Base-by-base conservation (phyloP, 148 eudicot species). In the Rhododendron ovatum region DNA sequence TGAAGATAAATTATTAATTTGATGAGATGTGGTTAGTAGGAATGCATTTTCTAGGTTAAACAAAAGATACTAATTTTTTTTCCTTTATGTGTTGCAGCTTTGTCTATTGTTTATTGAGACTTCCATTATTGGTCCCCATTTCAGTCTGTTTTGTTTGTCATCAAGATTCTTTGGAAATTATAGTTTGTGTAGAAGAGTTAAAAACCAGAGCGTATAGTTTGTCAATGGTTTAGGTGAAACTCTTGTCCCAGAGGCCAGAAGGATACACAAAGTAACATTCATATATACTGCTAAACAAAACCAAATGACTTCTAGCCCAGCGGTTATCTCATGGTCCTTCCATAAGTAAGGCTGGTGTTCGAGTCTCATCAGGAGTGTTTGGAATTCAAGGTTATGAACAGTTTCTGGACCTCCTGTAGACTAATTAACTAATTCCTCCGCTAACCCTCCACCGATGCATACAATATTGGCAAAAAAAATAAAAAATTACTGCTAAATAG, bases 141-240 rank as follows among this genome's bases (percentile, higher is more conserved):
- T 81, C 20, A 61, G 47, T 59, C 78, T 85, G 87, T 67, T 81
- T 85, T 83, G 81, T 41, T 76, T 76, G 80, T 88, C 86, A 88
- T 76, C 86, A 83, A 90, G 91, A 90, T 88, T 90, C 91, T 81
- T 69, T 88, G 88, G 84, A 80, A 90, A 86, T 76, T 88, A 88
- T 37, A 88, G 77, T 76, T 81, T 85, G 65, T 43, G 82, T 75
- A 50, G 26, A 89, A 83, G 86, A 83, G 89, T 87, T 87, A 89
- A 61, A 61, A 85, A 55, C 6, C 39, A 41, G 33, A 51, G 45
- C 63, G 51, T 81, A 41, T 84, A 39, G 61, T 85, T 61, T 74
- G 82, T 53, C 80, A 41, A 41, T 39, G 17, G 24, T 77, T 75
- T 85, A 59, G 82, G 85, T 76, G 84, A 61, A 84, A 45, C 47